Evolutionary conservation across 106 monocot species (phyloP).

Genomic region (Vanilla planifolia): DNA sequence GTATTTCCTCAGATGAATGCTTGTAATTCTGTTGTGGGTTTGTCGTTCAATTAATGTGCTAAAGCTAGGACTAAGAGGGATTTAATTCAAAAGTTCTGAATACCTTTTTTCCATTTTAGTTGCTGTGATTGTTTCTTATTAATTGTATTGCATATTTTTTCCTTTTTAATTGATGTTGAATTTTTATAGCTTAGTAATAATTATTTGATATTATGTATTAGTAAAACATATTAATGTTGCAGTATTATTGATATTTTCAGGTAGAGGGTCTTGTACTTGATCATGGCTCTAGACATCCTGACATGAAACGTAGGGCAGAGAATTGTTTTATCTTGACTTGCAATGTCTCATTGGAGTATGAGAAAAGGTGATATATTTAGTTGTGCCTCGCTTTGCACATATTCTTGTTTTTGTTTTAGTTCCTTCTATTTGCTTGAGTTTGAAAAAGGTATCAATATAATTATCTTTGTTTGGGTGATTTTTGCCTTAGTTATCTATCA

Average conservation of each 20-base stretch:
- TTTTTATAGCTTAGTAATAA: not conserved
- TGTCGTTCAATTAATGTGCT: too few relatives aligned
- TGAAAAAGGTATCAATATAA: not conserved
- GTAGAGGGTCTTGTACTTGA: slow-evolving; percentile 98
- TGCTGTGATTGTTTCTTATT: too few relatives aligned
- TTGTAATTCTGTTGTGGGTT: too few relatives aligned
- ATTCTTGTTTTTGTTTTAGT: too few relatives aligned
- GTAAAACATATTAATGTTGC: not conserved
- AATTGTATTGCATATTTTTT: too few relatives aligned
- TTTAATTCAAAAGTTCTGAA: too few relatives aligned
- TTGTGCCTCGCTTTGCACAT: not conserved
- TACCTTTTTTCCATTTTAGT: too few relatives aligned
- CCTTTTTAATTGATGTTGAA: too few relatives aligned
- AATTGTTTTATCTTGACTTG: slow-evolving; percentile 96
- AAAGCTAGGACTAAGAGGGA: too few relatives aligned
- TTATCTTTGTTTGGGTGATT: too few relatives aligned
- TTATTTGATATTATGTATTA: not conserved
- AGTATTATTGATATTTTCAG: slow-evolving; percentile 21
- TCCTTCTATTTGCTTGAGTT: not conserved
- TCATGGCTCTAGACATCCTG: slow-evolving; percentile 97
- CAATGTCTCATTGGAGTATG: slow-evolving; percentile 96
- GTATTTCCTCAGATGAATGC: too few relatives aligned
- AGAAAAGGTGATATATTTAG: slow-evolving; percentile 61
- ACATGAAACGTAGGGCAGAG: slow-evolving; percentile 89
- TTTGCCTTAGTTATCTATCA: too few relatives aligned